phyloP scores from a whole-genome alignment of 2,329 filamentous ascomycete species.

The Paraphaeosphaeria minitans region DNA sequence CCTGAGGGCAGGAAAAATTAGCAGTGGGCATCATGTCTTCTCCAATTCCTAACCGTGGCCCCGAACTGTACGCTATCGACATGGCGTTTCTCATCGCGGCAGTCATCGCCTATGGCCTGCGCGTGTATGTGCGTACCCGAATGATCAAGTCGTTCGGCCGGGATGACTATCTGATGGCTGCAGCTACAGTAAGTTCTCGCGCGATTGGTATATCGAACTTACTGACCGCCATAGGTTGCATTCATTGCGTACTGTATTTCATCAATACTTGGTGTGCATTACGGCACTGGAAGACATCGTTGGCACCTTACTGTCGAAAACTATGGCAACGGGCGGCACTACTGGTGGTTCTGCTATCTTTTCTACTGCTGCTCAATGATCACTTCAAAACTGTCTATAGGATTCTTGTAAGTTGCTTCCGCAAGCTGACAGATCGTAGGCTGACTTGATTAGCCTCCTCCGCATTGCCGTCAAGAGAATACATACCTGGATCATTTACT shows the following conservation, averaged over 20 bases:
- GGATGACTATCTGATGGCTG: constrained; percentile 44
- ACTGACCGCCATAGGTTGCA: constrained; percentile 24
- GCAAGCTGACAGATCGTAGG: not conserved
- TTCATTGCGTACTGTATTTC: constrained; percentile 32
- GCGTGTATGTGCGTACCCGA: constrained; percentile 37
- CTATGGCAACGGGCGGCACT: constrained; percentile 31
- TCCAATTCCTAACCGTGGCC: constrained; percentile 37
- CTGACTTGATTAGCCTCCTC: constrained; percentile 19
- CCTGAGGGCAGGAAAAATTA: not conserved
- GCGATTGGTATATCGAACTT: not conserved
- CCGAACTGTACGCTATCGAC: constrained; percentile 38
- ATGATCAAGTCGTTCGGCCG: constrained; percentile 44
- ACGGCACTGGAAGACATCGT: constrained; percentile 40
- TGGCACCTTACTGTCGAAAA: constrained; percentile 25
- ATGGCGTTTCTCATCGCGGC: constrained; percentile 34
- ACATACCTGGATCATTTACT: constrained; percentile 46
- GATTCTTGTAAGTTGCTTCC: constrained; percentile 24
- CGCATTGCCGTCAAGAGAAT: constrained; percentile 37
- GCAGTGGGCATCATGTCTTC: constrained; percentile 26
- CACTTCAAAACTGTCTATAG: constrained; percentile 42
- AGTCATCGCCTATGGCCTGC: constrained; percentile 30
- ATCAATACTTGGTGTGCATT: constrained; percentile 34
- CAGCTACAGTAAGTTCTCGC: constrained; percentile 32
- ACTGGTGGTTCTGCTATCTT: constrained; percentile 43
- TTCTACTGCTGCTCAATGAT: constrained; percentile 41